Evolutionary conservation across 352 stramenopile genomes (phyloP), one percentile per base, ranked within the genome.

Genomic region (Phytopythium mirpurense): DNA sequence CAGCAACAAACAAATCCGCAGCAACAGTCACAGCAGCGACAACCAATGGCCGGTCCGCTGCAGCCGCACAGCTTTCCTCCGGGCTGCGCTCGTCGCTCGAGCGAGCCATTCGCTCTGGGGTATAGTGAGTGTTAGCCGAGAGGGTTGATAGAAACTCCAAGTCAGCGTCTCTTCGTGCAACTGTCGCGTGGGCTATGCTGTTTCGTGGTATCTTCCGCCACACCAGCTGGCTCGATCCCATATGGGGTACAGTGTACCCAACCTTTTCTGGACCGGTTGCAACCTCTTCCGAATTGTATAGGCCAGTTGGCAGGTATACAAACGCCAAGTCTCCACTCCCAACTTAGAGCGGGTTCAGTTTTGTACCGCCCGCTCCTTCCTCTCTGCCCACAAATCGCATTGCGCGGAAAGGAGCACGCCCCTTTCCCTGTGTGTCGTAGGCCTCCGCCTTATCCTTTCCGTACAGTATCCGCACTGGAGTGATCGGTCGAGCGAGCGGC

Each of bases 231-330:
- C 40, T 31, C 19, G n/a, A 11, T 46, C 12, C 16, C n/a, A n/a
- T n/a, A n/a, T n/a, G n/a, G n/a, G 40, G 40, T 46, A 46, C 40
- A 16, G 0, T 29, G 40, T 46, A 18, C 40, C 40, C 7, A 41
- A 41, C 21, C 2, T 21, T n/a, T 38, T 11, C 16, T 23, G 15
- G 36, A 5, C 5, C 18, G 6, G 36, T 41, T 41, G 15, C 36
- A 3, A 12, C 35, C 2, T 38, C 35, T 3, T 18, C 38, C 16
- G 38, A 45, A 45, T 45, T 54, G 36, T 67, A 46, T 21, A 21
- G 40, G 31, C 40, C 11, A 11, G 40, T 14, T 21, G 14, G n/a
- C 21, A 27, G 6, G 21, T 12, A 46, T 46, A 46, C 40, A 46
- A 46, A 46, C 21, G 1, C 5, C 40, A 46, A 46, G 40, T 46